Conservation (phyloP, 495 filamentous ascomycete genomes). For the Tuber calosporum region DNA sequence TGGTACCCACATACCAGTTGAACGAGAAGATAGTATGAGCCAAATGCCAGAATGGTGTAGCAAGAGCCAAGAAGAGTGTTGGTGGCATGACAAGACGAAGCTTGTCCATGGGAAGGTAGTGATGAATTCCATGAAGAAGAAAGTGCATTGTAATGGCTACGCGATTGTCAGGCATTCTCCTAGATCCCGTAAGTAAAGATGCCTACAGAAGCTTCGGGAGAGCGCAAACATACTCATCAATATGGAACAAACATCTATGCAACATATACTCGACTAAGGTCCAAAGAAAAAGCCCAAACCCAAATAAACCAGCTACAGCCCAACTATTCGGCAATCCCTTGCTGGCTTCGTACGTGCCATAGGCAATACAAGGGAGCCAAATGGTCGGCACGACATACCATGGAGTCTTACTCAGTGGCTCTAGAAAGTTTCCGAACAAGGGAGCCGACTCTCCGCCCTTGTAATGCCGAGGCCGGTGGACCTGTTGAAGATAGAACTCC, state of each 20-base stretch:
- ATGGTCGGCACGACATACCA: constrained; percentile 82
- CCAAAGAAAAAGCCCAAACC: constrained; percentile 66
- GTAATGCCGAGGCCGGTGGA: constrained; percentile 92
- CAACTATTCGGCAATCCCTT: constrained; percentile 55
- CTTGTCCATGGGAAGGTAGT: constrained; percentile 98
- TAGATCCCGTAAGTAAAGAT: constrained; percentile 45
- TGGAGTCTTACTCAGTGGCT: constrained; percentile 85
- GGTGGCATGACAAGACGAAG: constrained; percentile 97
- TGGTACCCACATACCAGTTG: constrained; percentile 71
- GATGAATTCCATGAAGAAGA: constrained; percentile 91
- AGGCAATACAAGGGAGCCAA: constrained; percentile 78
- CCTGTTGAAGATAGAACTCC: constrained; percentile 90
- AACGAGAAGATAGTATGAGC: constrained; percentile 77
- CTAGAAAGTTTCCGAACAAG: constrained; percentile 94
- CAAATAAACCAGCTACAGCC: constrained; percentile 16
- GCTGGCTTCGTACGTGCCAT: constrained; percentile 62
- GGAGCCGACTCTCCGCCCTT: constrained; percentile 85
- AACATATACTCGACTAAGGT: constrained; percentile 82
- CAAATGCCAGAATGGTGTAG: constrained; percentile 86
- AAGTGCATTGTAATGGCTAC: constrained; percentile 87
- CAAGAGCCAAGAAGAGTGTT: constrained; percentile 74
- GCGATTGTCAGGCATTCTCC: constrained; percentile 71
- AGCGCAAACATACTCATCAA: constrained; percentile 64
- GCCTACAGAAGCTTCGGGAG: constrained; percentile 43
- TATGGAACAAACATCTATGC: constrained; percentile 89